phyloP scores from a whole-genome alignment of 345 rosid genomes.

The Ailanthus altissimus region DNA sequence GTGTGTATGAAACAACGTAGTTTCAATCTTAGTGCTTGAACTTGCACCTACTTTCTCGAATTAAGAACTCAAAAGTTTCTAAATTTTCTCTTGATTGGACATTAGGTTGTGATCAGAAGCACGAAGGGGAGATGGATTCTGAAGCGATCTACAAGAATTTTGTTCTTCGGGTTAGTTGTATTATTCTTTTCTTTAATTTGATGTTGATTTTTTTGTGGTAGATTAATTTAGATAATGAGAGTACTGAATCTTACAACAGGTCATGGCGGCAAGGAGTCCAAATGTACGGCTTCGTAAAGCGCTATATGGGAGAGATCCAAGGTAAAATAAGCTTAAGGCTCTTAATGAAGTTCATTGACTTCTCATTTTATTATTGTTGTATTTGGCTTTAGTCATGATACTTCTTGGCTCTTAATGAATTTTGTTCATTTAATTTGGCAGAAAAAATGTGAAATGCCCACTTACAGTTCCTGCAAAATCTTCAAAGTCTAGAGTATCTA shows the following conservation, averaged over 20 bases:
- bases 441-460: conserved; percentile 61
- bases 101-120: conserved; percentile 91
- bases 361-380: not conserved
- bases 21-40: not conserved
- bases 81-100: not conserved
- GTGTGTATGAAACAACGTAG: not conserved
- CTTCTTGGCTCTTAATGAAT: not conserved
- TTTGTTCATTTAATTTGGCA: conserved; percentile 22
- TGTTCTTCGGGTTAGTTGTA: conserved; percentile 74
- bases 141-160: conserved; percentile 83
- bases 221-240: conserved; percentile 14
- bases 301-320: conserved; percentile 45
- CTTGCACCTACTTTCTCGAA: not conserved
- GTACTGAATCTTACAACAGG: conserved; percentile 43
- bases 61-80: not conserved
- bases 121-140: conserved; percentile 84
- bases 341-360: not conserved
- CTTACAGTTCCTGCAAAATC: conserved; percentile 82
- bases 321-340: conserved; percentile 34
- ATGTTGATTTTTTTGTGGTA: not conserved
- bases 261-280: conserved; percentile 98
- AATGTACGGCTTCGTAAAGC: conserved; percentile 66
- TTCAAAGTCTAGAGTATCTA: conserved; percentile 60
- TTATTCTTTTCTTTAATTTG: not conserved
- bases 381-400: not conserved